Evolutionary conservation across 2,329 filamentous ascomycete genomes (phyloP).

Genomic region (Trichoderma sp.): DNA sequence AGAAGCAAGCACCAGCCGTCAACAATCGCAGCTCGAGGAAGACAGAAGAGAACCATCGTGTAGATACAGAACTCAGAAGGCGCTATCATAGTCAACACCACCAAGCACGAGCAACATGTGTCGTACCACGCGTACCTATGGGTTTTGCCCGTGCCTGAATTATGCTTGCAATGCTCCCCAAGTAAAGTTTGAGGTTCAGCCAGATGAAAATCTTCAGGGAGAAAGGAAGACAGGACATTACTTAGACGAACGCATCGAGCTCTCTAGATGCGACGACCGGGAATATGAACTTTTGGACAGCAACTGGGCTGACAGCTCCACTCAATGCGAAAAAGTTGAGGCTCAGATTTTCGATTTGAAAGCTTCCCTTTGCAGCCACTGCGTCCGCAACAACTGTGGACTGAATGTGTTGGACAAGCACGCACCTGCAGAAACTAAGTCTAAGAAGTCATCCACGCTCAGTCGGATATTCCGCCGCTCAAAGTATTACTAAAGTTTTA

Average conservation of each 20-base stretch:
- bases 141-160: conserved; percentile 15
- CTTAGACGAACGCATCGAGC: not conserved
- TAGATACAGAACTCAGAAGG: not conserved
- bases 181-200: not conserved
- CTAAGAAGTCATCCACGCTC: too few species aligned
- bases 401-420: too few species aligned
- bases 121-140: not conserved
- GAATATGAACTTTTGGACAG: too few species aligned
- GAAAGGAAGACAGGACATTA: not conserved
- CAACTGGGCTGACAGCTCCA: too few species aligned
- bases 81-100: not conserved
- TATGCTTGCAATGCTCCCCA: not conserved
- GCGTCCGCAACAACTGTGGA: too few species aligned
- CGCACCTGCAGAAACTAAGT: too few species aligned
- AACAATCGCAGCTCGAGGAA: not conserved
- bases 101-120: conserved; percentile 6
- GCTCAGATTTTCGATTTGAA: too few species aligned
- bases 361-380: too few species aligned
- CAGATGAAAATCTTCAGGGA: not conserved
- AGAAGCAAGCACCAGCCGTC: not conserved
- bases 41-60: not conserved
- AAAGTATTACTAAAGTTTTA: too few species aligned
- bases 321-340: too few species aligned
- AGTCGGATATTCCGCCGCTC: too few species aligned
- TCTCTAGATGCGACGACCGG: not conserved